Conservation (phyloP, 2,329 filamentous ascomycete genomes). For the Aspergillus terreus region DNA sequence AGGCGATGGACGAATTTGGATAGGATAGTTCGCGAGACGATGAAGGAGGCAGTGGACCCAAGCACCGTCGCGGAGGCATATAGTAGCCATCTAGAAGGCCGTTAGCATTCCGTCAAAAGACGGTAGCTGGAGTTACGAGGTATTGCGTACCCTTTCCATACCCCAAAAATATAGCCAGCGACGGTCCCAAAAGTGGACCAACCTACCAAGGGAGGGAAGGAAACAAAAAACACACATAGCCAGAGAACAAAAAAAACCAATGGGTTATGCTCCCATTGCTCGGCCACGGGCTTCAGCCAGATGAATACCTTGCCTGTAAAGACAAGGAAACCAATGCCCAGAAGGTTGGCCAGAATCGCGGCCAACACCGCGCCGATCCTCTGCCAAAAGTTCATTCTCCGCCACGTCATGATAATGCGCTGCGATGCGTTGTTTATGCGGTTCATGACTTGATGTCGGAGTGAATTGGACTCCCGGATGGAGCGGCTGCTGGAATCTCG, state of each 20-base stretch:
- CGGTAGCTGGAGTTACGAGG: neutral
- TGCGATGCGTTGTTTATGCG: constrained; percentile 33
- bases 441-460: constrained; percentile 38
- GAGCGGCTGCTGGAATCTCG: constrained; percentile 38
- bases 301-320: constrained; percentile 79
- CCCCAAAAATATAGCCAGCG: constrained; percentile 67
- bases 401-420: constrained; percentile 31
- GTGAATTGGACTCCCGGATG: constrained; percentile 26
- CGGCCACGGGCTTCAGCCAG: constrained; percentile 67
- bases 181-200: constrained; percentile 75
- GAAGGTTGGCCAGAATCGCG: constrained; percentile 48
- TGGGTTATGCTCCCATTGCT: constrained; percentile 69
- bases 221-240: constrained; percentile 68
- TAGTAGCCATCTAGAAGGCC: constrained; percentile 68
- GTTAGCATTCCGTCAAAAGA: constrained; percentile 9
- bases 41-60: constrained; percentile 75
- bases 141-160: constrained; percentile 63
- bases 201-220: constrained; percentile 83
- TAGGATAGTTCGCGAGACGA: constrained; percentile 75
- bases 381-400: constrained; percentile 52
- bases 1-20: constrained; percentile 74
- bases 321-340: constrained; percentile 66
- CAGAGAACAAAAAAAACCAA: constrained; percentile 75
- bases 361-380: constrained; percentile 55
- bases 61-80: constrained; percentile 72